phyloP scores from a whole-genome alignment of 805 yeast species.

The Saccharomycopsis capsularis region DNA sequence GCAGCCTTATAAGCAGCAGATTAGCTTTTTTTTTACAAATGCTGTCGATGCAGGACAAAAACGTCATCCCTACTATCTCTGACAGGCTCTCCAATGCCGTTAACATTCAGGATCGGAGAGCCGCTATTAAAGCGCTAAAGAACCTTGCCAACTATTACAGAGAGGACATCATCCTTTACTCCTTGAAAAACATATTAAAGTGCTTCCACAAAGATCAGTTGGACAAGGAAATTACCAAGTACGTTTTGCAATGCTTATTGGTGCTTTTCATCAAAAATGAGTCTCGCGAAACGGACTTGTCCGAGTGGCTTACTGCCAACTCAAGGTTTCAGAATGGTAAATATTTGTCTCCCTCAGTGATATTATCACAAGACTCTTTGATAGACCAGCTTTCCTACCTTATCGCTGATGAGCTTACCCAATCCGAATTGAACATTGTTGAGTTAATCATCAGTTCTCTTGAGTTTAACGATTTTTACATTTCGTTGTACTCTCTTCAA shows the following conservation, averaged over 20 bases:
- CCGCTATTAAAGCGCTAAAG: slow-evolving; percentile 85
- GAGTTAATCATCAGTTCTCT: slow-evolving; percentile 45
- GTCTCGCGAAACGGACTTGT: slow-evolving; percentile 27
- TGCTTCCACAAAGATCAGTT: slow-evolving; percentile 44
- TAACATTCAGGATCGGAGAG: slow-evolving; percentile 74
- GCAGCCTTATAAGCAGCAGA: too few relatives aligned
- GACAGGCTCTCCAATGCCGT: slow-evolving; percentile 82
- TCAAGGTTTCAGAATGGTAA: slow-evolving; percentile 69
- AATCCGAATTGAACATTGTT: slow-evolving; percentile 38
- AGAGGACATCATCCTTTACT: slow-evolving; percentile 78
- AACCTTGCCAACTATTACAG: slow-evolving; percentile 84
- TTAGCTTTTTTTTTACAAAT: too few relatives aligned
- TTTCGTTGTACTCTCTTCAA: slow-evolving; percentile 75
- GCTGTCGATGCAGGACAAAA: slow-evolving; percentile 32
- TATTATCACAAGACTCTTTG: slow-evolving; percentile 39
- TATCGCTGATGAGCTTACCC: slow-evolving; percentile 91
- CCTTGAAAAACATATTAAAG: slow-evolving; percentile 57
- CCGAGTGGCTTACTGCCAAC: slow-evolving; percentile 70
- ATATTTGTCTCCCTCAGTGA: slow-evolving; percentile 60
- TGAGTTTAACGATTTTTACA: slow-evolving; percentile 60
- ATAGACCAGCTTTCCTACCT: slow-evolving; percentile 86
- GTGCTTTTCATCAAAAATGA: slow-evolving; percentile 71
- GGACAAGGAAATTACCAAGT: slow-evolving; percentile 69
- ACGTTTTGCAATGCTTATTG: slow-evolving; percentile 77
- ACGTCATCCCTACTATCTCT: slow-evolving; percentile 81